Base-by-base conservation (phyloP, 2,329 filamentous ascomycete species). In the Sordariomycetes sp. region DNA sequence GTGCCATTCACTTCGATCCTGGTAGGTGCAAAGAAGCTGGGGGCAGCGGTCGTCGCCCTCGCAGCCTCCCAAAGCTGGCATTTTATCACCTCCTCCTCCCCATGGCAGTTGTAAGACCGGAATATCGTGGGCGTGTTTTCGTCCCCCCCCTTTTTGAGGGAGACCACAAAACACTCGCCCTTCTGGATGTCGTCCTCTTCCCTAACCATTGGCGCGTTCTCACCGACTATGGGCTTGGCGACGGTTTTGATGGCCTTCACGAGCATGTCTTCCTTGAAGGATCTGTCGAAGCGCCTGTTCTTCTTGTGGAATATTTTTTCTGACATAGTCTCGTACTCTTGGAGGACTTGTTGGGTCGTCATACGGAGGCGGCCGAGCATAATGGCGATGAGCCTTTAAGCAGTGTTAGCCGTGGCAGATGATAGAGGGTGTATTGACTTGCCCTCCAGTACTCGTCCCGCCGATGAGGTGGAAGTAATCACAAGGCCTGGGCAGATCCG, bases 321-420 rank as follows among this genome's bases (percentile, higher is more conserved):
- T 1, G 70, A 70, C 1, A 76, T 67, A 3, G 62, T 55, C 15
- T 69, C 62, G 58, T 77, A 78, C 2, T 66, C 69, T 2, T 65
- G 58, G 17, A 76, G 69, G 34, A 72, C 75, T 20, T 77, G 70
- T 25, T 66, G 60, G 10, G 75, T 68, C 28, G 66, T 68, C 72
- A 78, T 74, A 34, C 69, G 62, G 1, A 78, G 64, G 2, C 72
- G 69, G 1, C 74, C 74, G 5, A 77, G 67, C 68, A 78, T 73
- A 36, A 78, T 70, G 2, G 75, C 74, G 10, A 77, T 72, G 10
- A 77, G 64, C 0, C 74, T 76, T 57, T 36, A 22, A 22, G 53
- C 22, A 56, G 5, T 1, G 45, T 50, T 12, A 50, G 45, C 45
- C 6, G 45, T 15, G 24, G 13, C 51, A 6, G 32, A n/a, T 10